phyloP scores from a whole-genome alignment of 768 basidiomycete genomes.

The Pholiota microspora region DNA sequence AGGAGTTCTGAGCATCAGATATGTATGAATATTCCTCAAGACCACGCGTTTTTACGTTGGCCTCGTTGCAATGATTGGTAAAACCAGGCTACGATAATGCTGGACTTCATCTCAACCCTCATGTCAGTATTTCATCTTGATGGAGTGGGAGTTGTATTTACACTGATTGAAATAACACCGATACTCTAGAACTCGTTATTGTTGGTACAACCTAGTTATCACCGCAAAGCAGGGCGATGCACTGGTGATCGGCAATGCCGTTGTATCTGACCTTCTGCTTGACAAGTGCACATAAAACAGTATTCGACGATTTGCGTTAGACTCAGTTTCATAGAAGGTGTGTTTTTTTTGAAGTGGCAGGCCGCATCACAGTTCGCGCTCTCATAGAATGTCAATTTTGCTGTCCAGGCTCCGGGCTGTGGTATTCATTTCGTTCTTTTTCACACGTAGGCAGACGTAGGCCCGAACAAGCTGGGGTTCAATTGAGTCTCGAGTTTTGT shows the following conservation, averaged over 20 bases:
- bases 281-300: background rate
- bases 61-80: background rate
- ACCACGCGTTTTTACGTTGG: too few relatives aligned
- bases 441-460: background rate
- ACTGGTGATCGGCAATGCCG: background rate
- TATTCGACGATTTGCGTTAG: slow-evolving; percentile 4
- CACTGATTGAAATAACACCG: background rate
- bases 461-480: background rate
- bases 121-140: background rate
- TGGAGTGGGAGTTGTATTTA: slow-evolving; percentile 1
- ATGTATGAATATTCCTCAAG: too few relatives aligned
- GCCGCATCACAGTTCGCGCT: background rate
- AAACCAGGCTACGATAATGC: background rate
- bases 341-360: background rate
- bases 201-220: slow-evolving; percentile 1
- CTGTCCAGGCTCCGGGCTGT: background rate
- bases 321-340: background rate
- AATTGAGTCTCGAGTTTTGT: background rate
- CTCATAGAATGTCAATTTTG: background rate
- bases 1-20: too few relatives aligned
- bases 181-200: background rate
- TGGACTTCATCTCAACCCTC: background rate
- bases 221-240: background rate
- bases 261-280: too few relatives aligned
- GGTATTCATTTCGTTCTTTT: background rate